A percentile compares a stretch with the other conserved stretches of the same genome.
phyloP scores from a whole-genome alignment of 164 flowering plant species.

The Litsea cubeba region DNA sequence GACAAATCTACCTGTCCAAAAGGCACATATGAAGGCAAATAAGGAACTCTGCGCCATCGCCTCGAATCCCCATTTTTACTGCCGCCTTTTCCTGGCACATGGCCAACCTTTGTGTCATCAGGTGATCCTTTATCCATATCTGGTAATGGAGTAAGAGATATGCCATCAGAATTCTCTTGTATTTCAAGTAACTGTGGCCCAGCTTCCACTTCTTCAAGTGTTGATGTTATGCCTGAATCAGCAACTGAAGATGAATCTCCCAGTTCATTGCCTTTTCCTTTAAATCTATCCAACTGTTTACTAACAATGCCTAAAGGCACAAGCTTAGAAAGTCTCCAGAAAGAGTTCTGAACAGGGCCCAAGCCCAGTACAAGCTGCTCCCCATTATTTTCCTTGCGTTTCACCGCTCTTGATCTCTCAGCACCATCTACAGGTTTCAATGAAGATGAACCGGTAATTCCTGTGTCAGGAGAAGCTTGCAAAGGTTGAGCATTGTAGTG shows the following conservation, averaged over 20 bases:
- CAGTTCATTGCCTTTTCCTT: constrained; percentile 34
- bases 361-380: constrained; percentile 88
- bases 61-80: constrained; percentile 24
- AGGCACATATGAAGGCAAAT: constrained; percentile 90
- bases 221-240: constrained; percentile 32
- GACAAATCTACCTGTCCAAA: constrained; percentile 73
- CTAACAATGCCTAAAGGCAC: constrained; percentile 76
- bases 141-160: constrained; percentile 76
- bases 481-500: constrained; percentile 74
- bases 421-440: constrained; percentile 23
- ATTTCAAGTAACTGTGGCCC: constrained; percentile 85
- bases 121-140: constrained; percentile 29
- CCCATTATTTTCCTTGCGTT: constrained; percentile 42
- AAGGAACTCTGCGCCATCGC: constrained; percentile 75
- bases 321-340: constrained; percentile 93
- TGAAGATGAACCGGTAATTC: constrained; percentile 15
- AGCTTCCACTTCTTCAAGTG: constrained; percentile 45
- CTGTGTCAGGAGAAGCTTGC: constrained; percentile 27
- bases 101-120: constrained; percentile 30
- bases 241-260: constrained; percentile 27
- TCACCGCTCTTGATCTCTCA: constrained; percentile 33
- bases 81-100: constrained; percentile 27
- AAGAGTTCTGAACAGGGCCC: constrained; percentile 85
- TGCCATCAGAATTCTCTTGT: constrained; percentile 82
- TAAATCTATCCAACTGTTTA: constrained; percentile 45